Conservation (phyloP, 2,329 filamentous ascomycete genomes). For the Chrysoporthe puriensis region DNA sequence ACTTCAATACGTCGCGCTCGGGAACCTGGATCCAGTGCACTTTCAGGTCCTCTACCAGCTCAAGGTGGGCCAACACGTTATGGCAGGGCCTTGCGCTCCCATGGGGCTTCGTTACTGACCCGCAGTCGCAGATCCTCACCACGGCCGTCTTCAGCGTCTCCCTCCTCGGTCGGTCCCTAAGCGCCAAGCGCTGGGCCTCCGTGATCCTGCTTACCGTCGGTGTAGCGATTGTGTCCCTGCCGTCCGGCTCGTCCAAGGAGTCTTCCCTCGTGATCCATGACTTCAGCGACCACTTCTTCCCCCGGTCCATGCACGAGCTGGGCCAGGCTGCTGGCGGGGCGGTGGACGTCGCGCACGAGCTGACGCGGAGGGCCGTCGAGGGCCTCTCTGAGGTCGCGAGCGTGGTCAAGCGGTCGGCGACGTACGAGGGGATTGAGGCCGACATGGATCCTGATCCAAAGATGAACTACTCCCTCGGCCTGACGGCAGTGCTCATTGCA, state of each 20-base stretch:
- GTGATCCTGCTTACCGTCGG: conserved; percentile 80
- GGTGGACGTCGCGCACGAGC: conserved; percentile 52
- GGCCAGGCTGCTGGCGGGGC: conserved; percentile 63
- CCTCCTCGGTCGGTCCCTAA: conserved; percentile 72
- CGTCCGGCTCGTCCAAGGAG: conserved; percentile 56
- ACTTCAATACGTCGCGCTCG: conserved; percentile 89
- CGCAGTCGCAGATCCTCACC: conserved; percentile 68
- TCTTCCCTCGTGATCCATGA: conserved; percentile 62
- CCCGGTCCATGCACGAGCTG: conserved; percentile 77
- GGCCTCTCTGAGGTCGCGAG: conserved; percentile 40
- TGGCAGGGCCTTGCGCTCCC: neutral
- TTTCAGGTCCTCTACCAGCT: conserved; percentile 94
- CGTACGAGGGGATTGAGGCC: conserved; percentile 84
- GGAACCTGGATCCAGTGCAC: conserved; percentile 87
- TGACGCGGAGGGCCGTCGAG: conserved; percentile 53
- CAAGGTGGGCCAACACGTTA: conserved; percentile 57
- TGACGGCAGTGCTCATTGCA: conserved; percentile 77
- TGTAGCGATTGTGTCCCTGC: conserved; percentile 83
- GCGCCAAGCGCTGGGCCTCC: conserved; percentile 76
- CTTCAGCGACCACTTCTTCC: conserved; percentile 70
- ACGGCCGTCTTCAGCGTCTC: conserved; percentile 85
- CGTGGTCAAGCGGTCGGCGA: conserved; percentile 75
- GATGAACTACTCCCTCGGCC: conserved; percentile 79
- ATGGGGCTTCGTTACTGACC: conserved; percentile 6
- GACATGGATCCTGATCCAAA: conserved; percentile 55